A percentile compares a stretch with the other conserved stretches of the same genome.
Conservation (phyloP, 2,329 filamentous ascomycete genomes). For the Cordyceps cicadae region DNA sequence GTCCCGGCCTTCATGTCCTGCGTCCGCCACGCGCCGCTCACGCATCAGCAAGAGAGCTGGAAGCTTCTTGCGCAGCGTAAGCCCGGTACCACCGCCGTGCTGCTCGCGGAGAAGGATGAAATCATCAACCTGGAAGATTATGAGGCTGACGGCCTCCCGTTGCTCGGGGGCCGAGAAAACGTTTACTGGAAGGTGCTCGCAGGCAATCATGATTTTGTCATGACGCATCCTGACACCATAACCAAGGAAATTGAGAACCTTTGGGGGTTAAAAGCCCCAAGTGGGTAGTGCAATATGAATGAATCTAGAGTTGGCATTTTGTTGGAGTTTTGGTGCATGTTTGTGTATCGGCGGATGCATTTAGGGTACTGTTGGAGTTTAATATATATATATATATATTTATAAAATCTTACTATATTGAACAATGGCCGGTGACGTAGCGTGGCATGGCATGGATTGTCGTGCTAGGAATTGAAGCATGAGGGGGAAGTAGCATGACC, state of each 20-base stretch:
- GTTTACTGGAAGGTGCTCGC: slow-evolving; percentile 44
- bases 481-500: no score
- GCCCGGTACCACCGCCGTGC: slow-evolving; percentile 38
- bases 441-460: no score
- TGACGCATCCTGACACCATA: slow-evolving; percentile 41
- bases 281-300: not conserved
- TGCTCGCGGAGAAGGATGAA: slow-evolving; percentile 44
- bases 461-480: no score
- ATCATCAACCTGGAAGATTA: slow-evolving; percentile 46
- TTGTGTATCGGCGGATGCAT: not conserved
- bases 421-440: no score
- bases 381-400: not conserved
- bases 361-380: not conserved
- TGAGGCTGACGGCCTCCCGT: slow-evolving; percentile 38
- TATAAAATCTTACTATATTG: no score
- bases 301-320: not conserved
- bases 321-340: not conserved
- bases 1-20: slow-evolving; percentile 52
- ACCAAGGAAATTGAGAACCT: slow-evolving; percentile 39
- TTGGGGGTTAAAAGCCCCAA: slow-evolving; percentile 27
- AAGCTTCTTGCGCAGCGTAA: slow-evolving; percentile 33
- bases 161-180: slow-evolving; percentile 41
- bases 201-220: slow-evolving; percentile 54
- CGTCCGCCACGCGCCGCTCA: slow-evolving; percentile 45
- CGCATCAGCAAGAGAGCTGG: slow-evolving; percentile 45